Conservation (phyloP, 257 asterid genomes). For the Penstemon barbatus region DNA sequence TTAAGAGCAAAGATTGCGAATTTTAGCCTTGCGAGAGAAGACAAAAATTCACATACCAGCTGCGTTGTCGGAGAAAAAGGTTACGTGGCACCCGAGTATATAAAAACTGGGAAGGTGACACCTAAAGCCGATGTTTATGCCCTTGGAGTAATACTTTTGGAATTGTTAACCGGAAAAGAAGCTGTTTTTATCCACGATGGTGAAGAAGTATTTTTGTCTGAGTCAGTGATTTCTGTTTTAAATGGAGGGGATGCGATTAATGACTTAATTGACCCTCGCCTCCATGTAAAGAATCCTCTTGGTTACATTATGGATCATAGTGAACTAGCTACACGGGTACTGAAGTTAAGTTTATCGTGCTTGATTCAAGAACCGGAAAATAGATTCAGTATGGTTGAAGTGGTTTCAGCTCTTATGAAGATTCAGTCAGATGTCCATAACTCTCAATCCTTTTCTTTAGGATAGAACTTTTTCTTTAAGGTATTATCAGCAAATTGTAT, state of each 20-base stretch:
- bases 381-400: constrained; percentile 53
- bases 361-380: constrained; percentile 44
- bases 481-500: not conserved
- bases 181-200: constrained; percentile 41
- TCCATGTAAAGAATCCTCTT: constrained; percentile 57
- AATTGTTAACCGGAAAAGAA: constrained; percentile 60
- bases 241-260: constrained; percentile 32
- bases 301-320: constrained; percentile 57
- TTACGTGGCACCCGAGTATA: constrained; percentile 64
- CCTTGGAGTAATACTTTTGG: constrained; percentile 61
- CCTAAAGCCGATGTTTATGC: constrained; percentile 66
- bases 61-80: constrained; percentile 44
- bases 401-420: constrained; percentile 48
- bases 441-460: constrained; percentile 32
- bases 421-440: constrained; percentile 53
- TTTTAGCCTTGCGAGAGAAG: constrained; percentile 46
- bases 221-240: constrained; percentile 29
- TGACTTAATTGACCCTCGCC: constrained; percentile 49
- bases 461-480: constrained; percentile 12
- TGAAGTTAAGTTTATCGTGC: constrained; percentile 50
- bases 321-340: constrained; percentile 47
- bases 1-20: constrained; percentile 69
- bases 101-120: constrained; percentile 37
- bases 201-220: constrained; percentile 43
- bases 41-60: constrained; percentile 28